Conservation (phyloP, 352 stramenopile species). For the Pilasporangium apinafurcum region DNA sequence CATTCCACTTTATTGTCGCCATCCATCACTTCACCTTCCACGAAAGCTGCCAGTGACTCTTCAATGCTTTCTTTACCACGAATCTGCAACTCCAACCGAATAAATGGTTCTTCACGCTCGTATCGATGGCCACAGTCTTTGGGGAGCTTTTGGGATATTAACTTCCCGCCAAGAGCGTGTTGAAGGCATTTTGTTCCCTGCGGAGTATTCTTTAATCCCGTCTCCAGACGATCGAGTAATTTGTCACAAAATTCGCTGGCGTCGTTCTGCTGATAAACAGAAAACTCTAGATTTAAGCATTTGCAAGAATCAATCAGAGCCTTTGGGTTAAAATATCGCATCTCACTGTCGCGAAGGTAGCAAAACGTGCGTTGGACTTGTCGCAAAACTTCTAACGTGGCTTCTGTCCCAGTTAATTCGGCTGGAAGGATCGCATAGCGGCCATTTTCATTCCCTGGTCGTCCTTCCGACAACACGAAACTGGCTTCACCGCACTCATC, state of each 20-base stretch:
- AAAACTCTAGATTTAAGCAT: constrained; percentile 88
- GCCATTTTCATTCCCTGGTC: constrained; percentile 95
- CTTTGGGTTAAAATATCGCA: constrained; percentile 82
- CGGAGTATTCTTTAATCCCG: constrained; percentile 88
- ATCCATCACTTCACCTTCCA: constrained; percentile 99
- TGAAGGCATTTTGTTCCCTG: constrained; percentile 75
- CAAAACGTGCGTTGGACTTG: constrained; percentile 89
- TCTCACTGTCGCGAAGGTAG: constrained; percentile 81
- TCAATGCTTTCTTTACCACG: constrained; percentile 97
- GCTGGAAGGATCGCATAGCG: constrained; percentile 85
- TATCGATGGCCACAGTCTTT: constrained; percentile 90
- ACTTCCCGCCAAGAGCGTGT: constrained; percentile 68
- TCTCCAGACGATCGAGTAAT: constrained; percentile 97
- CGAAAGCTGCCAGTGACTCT: constrained; percentile 94
- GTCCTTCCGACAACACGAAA: constrained; percentile 89
- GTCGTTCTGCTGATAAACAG: constrained; percentile 99
- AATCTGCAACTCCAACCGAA: constrained; percentile 97
- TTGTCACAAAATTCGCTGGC: constrained; percentile 99
- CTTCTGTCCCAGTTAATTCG: constrained; percentile 70
- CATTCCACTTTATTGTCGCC: constrained; percentile 99
- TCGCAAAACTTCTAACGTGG: constrained; percentile 83
- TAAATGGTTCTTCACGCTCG: constrained; percentile 96
- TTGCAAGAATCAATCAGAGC: constrained; percentile 88
- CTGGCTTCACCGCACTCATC: constrained; percentile 84
- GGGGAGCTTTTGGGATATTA: constrained; percentile 88